phyloP scores from a whole-genome alignment of 306 rosid genomes.

The Erythrophleum fordii region DNA sequence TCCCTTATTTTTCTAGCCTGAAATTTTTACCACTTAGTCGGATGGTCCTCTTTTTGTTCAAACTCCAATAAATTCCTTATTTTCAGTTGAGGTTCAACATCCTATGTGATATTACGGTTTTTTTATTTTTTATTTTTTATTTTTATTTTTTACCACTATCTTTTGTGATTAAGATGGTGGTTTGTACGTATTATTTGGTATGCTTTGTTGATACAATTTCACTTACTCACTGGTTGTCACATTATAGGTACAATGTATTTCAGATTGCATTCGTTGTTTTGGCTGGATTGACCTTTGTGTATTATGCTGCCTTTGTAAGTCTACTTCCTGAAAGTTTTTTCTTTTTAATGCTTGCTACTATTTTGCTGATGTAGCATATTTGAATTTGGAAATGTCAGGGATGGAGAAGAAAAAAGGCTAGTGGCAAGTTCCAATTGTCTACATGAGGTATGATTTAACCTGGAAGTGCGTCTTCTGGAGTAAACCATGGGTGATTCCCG shows the following conservation, averaged over 20 bases:
- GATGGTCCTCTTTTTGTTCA: neutral
- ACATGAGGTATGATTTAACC: constrained; percentile 48
- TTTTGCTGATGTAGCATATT: constrained; percentile 28
- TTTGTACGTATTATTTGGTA: constrained; percentile 17
- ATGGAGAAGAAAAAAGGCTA: constrained; percentile 91
- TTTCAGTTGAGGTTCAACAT: constrained; percentile 16
- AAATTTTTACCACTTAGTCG: neutral
- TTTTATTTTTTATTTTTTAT: too few species aligned
- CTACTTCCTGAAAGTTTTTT: constrained; percentile 11
- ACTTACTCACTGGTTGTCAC: constrained; percentile 27
- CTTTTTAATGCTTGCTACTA: neutral
- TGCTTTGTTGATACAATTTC: constrained; percentile 11
- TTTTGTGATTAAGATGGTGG: neutral
- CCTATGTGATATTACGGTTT: neutral
- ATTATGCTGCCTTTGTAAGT: constrained; percentile 86
- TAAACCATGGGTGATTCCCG: constrained; percentile 39
- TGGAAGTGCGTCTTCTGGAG: constrained; percentile 40
- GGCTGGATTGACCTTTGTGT: constrained; percentile 90
- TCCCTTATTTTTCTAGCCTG: constrained; percentile 7
- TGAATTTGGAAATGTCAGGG: constrained; percentile 61
- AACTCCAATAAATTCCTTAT: neutral
- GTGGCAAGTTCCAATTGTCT: constrained; percentile 92
- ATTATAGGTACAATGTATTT: constrained; percentile 89
- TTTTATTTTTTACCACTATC: too few species aligned
- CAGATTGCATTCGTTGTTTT: constrained; percentile 80